Evolutionary conservation across 106 monocot species (phyloP), one percentile per base, ranked within the genome.

Genomic region (Chionographis japonica): DNA sequence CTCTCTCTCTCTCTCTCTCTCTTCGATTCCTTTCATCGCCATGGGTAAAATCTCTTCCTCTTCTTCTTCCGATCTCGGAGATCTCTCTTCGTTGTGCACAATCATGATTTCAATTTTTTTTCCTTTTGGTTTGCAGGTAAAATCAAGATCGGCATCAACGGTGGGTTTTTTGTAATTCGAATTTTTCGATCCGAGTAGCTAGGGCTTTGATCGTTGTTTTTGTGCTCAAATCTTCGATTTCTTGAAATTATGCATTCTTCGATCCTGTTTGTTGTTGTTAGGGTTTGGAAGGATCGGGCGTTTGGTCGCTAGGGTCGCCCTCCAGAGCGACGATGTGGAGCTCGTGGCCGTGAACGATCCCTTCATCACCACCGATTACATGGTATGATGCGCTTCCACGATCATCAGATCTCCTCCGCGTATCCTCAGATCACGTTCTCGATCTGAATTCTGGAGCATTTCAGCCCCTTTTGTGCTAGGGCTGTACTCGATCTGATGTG

Each of bases 101-200:
- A 60, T 40, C 58, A 51, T 67, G 54, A 63, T 40, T 61, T 50
- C 27, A 6, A n/a, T 58, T 53, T 17, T 8, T 71, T 75, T 79
- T 66, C 46, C 41, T 56, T 1, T 2, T 39, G n/a, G 2, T 78
- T 46, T 59, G 52, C 6, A 58, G 75, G 67, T 54, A 88, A 90
- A 88, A 88, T 94, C 75, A 94, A 91, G 94, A 78, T 94, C 77
- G 94, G 94, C 19, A 94, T 94, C 77, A 91, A 94, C 43, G 90
- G 94, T 94, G 55, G 37, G 81, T 59, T 60, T 10, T 8, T 72
- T 38, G 35, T 6, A 73, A 53, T 58, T 41, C 17, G 11, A 15
- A 13, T 27, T 18, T 43, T 66, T 58, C 20, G 27, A 52, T 20
- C 27, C 27, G 27, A 27, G 27, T 27, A 27, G 27, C 27, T 27